Base-by-base conservation (phyloP, 768 basidiomycete genomes). In the Tylopilus rubrobrunneus region DNA sequence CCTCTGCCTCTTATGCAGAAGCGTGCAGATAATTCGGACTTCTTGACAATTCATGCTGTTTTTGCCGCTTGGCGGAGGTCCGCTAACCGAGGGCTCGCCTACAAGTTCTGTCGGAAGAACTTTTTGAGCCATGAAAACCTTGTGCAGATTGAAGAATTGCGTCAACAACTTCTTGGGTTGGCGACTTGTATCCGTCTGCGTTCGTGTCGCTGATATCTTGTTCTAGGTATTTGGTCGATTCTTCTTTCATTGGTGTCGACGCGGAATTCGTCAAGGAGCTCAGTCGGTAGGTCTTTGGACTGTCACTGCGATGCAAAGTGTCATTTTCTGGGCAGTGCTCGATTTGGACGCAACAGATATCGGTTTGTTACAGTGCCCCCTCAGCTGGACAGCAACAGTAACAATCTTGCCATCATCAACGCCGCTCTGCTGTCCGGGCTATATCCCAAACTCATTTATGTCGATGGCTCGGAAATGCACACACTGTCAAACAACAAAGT, bases 61-160 rank as follows among this genome's bases (percentile, higher is more conserved):
- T 98, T 94, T 71, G 71, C 83, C 6, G 86, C 84, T 56, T 98
- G 95, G 94, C 78, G 95, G 28, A 77, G 80, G 33, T 88, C 79
- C 28, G 75, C 80, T 7, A 90, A 88, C 59, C 73, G 78, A 23
- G 73, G 72, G 39, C 76, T 75, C 60, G 84, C 84, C 50, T 77
- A 84, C 52, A 84, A 86, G 51, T 94, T 94, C 65, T 95, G 92
- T 69, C 79, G 84, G 61, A 74, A 72, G 45, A 89, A 89, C 65
- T 95, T 83, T 60, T 74, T 96, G 34, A 93, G 90, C 58, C 84
- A 92, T 60, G 92, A 92, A 85, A 98, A 93, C 66, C 74, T 99
- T 47, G 86, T 92, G 71, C 93, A 97, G 71, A 96, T 99, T 29
- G 96, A 98, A 68, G 96, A 98, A 65, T 78, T 98, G 34, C 84